Base-by-base conservation (phyloP, 352 stramenopile genomes). In the Peronospora belbahrii region DNA sequence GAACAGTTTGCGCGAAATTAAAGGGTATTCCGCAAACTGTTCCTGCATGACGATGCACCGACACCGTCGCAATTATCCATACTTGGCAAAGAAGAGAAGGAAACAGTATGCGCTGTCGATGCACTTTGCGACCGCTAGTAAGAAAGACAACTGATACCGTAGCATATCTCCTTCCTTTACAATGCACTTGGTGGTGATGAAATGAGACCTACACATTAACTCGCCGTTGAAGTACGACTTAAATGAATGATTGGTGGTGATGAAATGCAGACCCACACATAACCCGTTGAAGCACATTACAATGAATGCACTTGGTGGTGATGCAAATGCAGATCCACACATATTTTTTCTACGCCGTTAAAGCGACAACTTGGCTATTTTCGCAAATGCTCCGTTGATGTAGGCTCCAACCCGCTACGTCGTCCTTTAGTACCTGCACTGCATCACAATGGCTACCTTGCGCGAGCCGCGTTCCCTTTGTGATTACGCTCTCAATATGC, bases 261-360 rank as follows among this genome's bases (percentile, higher is more conserved):
- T n/a, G n/a, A n/a, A n/a, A n/a, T n/a, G n/a, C n/a, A n/a, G n/a
- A n/a, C n/a, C n/a, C n/a, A n/a, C n/a, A n/a, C n/a, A n/a, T n/a
- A n/a, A n/a, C n/a, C n/a, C n/a, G n/a, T n/a, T n/a, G n/a, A n/a
- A n/a, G n/a, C n/a, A n/a, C n/a, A n/a, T n/a, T n/a, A n/a, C n/a
- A n/a, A n/a, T n/a, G n/a, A 25, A 93, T 52, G 34, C 69, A 82
- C 22, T 50, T 50, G 11, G 59, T 85, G 4, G 51, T 59, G 22
- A 90, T 28, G 4, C 62, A 66, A 18, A 93, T 69, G 49, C 68
- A 79, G n/a, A 85, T 56, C 11, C 85, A n/a, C 77, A 7, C 81
- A 65, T 10, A 90, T 75, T 35, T 86, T 89, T 28, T 93, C 81
- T 6, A 88, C 50, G 49, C 90, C 81, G 39, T 87, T 89, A 41